These are phyloP conservation scores for Clohesyomyces aquaticus DNA, from an alignment of 495 filamentous ascomycete species.

Conservation along the genomic window DNA sequence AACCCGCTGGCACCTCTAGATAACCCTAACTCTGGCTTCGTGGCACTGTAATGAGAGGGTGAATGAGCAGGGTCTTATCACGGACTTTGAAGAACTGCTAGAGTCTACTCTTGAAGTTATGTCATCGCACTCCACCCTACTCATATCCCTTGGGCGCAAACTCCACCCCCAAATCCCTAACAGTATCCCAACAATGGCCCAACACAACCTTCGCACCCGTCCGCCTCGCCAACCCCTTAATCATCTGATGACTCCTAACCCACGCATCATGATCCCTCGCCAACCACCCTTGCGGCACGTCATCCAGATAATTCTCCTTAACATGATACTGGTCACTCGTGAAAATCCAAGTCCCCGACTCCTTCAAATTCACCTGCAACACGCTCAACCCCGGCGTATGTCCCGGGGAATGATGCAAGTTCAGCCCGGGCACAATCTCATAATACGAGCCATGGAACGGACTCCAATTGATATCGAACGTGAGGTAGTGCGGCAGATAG, in stretches of 20 bases:
- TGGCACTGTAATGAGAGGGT: no score
- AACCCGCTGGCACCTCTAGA: no score
- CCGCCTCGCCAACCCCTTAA: conserved; percentile 46
- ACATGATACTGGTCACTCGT: conserved; percentile 54
- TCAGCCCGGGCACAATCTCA: conserved; percentile 50
- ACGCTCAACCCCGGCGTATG: conserved; percentile 50
- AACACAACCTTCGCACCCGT: conserved; percentile 50
- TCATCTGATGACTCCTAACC: conserved; percentile 50
- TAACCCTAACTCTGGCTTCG: no score
- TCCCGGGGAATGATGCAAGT: conserved; percentile 49
- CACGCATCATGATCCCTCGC: conserved; percentile 52
- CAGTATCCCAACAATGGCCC: conserved; percentile 46
- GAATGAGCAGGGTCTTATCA: no score
- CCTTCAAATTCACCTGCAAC: conserved; percentile 50
- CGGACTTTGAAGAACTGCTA: no score
- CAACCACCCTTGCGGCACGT: conserved; percentile 52
- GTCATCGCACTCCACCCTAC: no score
- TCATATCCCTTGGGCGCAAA: conserved; percentile 22
- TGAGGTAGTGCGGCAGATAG: conserved; percentile 52
- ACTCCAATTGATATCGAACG: conserved; percentile 40
- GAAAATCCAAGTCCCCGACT: conserved; percentile 53
- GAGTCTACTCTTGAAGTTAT: no score
- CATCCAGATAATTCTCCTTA: conserved; percentile 47
- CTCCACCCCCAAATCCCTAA: conserved; percentile 14
- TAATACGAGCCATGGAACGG: conserved; percentile 39